Evolutionary conservation across 2,329 filamentous ascomycete genomes (phyloP), one percentile per base, ranked within the genome.

Genomic region (Westerdykella ornata): DNA sequence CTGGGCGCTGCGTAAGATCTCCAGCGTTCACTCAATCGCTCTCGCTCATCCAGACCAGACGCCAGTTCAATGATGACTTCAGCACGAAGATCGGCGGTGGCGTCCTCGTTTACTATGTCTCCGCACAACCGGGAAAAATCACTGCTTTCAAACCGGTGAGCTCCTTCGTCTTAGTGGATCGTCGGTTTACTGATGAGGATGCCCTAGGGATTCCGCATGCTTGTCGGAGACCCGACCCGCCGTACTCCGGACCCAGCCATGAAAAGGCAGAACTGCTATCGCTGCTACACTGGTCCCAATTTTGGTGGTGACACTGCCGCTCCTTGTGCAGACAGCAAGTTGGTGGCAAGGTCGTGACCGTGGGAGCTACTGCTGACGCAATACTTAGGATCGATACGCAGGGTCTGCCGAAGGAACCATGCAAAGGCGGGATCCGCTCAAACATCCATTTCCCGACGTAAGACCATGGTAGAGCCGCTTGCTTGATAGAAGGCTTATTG

Each of bases 181-280:
- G n/a, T 15, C n/a, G 9, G 13, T 20, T 9, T 29, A 3, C 12
- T 13, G 22, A 37, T 44, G 9, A n/a, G 12, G 12, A n/a, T 38
- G 5, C 16, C n/a, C n/a, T 18, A 68, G 64, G 67, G 68, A 5
- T 71, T 71, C 66, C 65, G 68, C 33, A 71, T 69, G 63, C 64
- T 71, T 12, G 60, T 66, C 2, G 68, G 69, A 13, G 65, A 72
- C 40, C 60, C 62, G 11, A 50, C 37, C 35, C 45, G 41, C 22
- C 53, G 51, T 26, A 48, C 37, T 4, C 22, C 31, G 5, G 43
- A 49, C 19, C 17, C 45, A 12, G 46, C 46, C 17, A 44, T 49
- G 39, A 54, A 51, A 40, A 44, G 15, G 28, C 49, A 68, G 51
- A 66, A 66, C 35, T 70, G 68, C 62, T 66, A 66, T 28, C 69